A percentile compares a stretch with the other conserved stretches of the same genome.
Evolutionary conservation across 2,329 filamentous ascomycete genomes (phyloP).

Genomic region (Aspergillus flavus): DNA sequence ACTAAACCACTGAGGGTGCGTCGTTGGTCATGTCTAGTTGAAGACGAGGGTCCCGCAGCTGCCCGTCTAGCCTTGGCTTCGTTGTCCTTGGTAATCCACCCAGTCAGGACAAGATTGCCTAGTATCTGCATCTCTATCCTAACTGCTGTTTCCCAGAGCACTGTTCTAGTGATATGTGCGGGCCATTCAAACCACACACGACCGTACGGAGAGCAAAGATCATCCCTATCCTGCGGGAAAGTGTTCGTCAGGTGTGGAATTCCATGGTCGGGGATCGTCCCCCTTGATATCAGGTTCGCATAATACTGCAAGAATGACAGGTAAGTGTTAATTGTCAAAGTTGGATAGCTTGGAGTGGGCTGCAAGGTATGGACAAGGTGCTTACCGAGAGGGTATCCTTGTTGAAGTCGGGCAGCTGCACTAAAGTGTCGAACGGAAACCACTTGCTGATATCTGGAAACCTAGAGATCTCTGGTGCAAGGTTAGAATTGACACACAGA

Average conservation of each 20-base stretch:
- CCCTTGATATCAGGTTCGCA: conserved; percentile 28
- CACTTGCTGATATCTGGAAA: conserved; percentile 31
- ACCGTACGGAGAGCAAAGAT: conserved; percentile 31
- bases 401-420: conserved; percentile 25
- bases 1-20: too few species aligned
- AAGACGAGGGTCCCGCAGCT: not conserved
- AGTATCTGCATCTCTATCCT: conserved; percentile 27
- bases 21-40: not conserved
- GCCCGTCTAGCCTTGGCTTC: conserved; percentile 1
- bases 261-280: conserved; percentile 7
- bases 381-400: conserved; percentile 32
- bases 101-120: conserved; percentile 23
- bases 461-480: conserved; percentile 21
- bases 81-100: conserved; percentile 20
- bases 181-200: conserved; percentile 34
- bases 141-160: conserved; percentile 26
- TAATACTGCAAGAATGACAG: conserved; percentile 24
- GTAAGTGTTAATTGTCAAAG: not conserved
- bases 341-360: not conserved
- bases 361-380: not conserved
- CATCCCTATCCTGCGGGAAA: conserved; percentile 19
- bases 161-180: conserved; percentile 14
- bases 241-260: conserved; percentile 21
- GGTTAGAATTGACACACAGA: conserved; percentile 32
- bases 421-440: conserved; percentile 46